These are phyloP conservation scores for Penicillium angulare DNA, from an alignment of 495 filamentous ascomycete genomes.

Conservation along the genomic window DNA sequence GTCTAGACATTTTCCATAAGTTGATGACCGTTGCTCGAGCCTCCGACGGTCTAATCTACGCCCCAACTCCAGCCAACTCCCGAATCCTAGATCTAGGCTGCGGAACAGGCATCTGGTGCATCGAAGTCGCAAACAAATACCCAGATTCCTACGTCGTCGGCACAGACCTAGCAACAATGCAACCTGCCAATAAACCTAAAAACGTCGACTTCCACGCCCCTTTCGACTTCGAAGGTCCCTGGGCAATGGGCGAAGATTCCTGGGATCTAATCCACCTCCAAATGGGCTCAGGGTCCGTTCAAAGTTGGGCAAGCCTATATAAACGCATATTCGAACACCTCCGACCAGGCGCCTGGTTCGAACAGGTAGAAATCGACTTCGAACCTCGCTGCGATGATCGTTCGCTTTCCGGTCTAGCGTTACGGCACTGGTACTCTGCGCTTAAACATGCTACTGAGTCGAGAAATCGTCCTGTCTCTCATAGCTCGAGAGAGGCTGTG, in stretches of 20 bases:
- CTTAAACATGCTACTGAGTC: constrained; percentile 68
- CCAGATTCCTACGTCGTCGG: constrained; percentile 63
- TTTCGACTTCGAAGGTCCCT: constrained; percentile 79
- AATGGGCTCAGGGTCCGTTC: constrained; percentile 76
- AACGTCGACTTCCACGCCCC: constrained; percentile 64
- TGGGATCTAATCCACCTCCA: constrained; percentile 89
- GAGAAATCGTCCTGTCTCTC: constrained; percentile 62
- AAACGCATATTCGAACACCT: constrained; percentile 71
- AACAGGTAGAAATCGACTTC: constrained; percentile 93
- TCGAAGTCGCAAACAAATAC: constrained; percentile 76
- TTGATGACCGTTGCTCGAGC: constrained; percentile 66
- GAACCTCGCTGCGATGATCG: constrained; percentile 74
- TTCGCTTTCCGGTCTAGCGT: constrained; percentile 48
- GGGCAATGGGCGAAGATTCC: constrained; percentile 69
- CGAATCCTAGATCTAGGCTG: constrained; percentile 80
- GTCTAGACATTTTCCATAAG: constrained; percentile 77
- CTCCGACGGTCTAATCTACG: constrained; percentile 48
- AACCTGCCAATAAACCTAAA: constrained; percentile 71
- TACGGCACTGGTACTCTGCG: constrained; percentile 66
- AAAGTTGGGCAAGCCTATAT: constrained; percentile 76
- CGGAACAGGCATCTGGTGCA: constrained; percentile 89
- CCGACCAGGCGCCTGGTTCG: constrained; percentile 77
- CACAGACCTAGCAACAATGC: constrained; percentile 76
- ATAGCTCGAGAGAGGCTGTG: constrained; percentile 60
- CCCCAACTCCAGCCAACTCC: constrained; percentile 50